Evolutionary conservation across 768 basidiomycete genomes (phyloP), one percentile per base, ranked within the genome.

Genomic region (Cystofilobasidium ferigula): DNA sequence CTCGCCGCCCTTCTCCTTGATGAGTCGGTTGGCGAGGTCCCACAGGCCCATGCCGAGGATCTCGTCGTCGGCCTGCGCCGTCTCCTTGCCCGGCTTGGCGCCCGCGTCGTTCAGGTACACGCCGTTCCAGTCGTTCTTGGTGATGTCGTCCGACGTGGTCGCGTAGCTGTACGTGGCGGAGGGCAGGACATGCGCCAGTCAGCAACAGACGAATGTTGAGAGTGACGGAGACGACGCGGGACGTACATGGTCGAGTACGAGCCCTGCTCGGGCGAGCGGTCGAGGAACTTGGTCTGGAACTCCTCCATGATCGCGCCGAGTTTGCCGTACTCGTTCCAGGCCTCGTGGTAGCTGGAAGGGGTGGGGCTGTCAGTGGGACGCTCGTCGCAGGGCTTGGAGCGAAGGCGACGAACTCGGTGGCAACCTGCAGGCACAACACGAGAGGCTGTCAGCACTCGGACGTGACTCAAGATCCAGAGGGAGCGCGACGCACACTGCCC

Each of bases 1-100:
- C 22, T 70, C 67, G 10, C 74, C 72, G 1, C 72, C 47, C 69
- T 74, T 75, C 26, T 77, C 76, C 69, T 74, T 74, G 43, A 76
- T 26, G 22, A 70, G 68, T 62, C 69, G 68, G 48, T 71, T 69
- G 51, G 64, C 64, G 12, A 77, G 62, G 61, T 74, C 69, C 76
- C 76, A 77, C 54, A 76, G 68, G 14, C 71, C 69, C 36, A 58
- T 63, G 2, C 70, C 74, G 36, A 75, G 56, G 28, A 47, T 69
- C 20, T 68, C 63, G 56, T 73, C 71, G 60, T 74, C 69, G 36
- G 71, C 73, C 66, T 76, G 74, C 38, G 68, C 62, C 4, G 71
- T 69, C 71, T 76, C 74, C 22, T 72, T 73, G 3, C 69, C 74
- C 18, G 56, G 66, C n/a, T 70, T 71, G n/a, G n/a, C n/a, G 26